These are phyloP conservation scores for Circinella minor DNA, from an alignment of 371 early-diverging fungal genomes.

Conservation along the genomic window DNA sequence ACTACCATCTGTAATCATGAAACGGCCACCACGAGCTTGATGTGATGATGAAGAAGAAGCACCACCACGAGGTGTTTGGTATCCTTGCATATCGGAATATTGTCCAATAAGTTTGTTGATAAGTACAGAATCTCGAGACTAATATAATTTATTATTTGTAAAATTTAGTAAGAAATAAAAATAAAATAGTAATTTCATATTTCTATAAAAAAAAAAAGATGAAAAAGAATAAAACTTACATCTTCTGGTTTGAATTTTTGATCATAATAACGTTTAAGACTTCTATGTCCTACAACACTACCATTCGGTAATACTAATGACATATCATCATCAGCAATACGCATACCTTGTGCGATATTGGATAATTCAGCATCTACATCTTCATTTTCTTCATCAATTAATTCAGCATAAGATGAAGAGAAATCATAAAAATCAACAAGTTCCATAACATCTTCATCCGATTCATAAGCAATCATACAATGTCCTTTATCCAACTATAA, in stretches of 20 bases:
- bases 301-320: conserved; percentile 90
- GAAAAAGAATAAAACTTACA: conserved; percentile 26
- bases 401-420: conserved; percentile 51
- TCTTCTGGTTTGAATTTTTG: conserved; percentile 80
- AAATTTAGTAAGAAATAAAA: not conserved
- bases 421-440: conserved; percentile 94
- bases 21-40: conserved; percentile 11
- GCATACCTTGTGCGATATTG: conserved; percentile 32
- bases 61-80: conserved; percentile 44
- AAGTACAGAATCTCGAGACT: conserved; percentile 51
- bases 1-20: conserved; percentile 47
- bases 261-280: conserved; percentile 81
- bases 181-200: too few species aligned
- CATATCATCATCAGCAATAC: conserved; percentile 73
- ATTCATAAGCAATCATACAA: conserved; percentile 91
- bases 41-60: conserved; percentile 12
- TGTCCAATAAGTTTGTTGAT: conserved; percentile 58
- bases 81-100: conserved; percentile 44
- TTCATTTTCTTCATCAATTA: conserved; percentile 53
- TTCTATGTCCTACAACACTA: conserved; percentile 82
- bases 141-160: not conserved
- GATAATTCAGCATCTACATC: conserved; percentile 60
- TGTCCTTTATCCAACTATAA: conserved; percentile 87
- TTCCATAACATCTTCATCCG: conserved; percentile 89
- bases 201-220: not conserved